A percentile compares a stretch with the other conserved stretches of the same genome.
Conservation (phyloP, 2,329 filamentous ascomycete species). For the Xenoacremonium recifei region DNA sequence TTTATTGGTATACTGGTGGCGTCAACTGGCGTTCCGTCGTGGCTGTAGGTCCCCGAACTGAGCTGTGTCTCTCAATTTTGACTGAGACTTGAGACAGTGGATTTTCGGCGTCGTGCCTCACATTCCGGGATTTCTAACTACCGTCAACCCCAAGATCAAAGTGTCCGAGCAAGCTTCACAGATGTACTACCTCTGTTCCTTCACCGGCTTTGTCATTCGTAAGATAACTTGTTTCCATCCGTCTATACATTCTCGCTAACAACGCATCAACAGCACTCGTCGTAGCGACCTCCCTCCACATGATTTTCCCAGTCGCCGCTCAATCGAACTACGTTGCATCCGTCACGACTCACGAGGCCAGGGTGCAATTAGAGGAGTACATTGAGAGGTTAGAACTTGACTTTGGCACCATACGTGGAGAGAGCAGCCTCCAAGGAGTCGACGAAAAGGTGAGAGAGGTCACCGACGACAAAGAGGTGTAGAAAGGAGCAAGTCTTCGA, state of each 20-base stretch:
- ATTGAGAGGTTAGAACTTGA: background rate
- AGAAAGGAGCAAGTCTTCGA: too few relatives aligned
- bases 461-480: background rate
- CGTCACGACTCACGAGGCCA: background rate
- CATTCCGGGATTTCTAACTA: conserved; percentile 49
- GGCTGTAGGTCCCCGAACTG: conserved; percentile 38
- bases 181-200: conserved; percentile 3
- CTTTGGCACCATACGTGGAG: background rate
- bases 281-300: background rate
- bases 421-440: background rate
- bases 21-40: conserved; percentile 59
- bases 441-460: background rate
- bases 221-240: background rate
- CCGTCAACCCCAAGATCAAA: conserved; percentile 1
- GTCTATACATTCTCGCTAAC: background rate
- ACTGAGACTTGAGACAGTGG: conserved; percentile 3
- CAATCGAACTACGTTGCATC: background rate
- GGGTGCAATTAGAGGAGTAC: conserved; percentile 1
- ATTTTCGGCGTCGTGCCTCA: conserved; percentile 54
- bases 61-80: background rate
- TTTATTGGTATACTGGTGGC: conserved; percentile 29
- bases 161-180: background rate
- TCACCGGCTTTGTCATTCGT: conserved; percentile 4
- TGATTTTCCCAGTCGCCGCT: background rate
- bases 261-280: background rate